Conservation (phyloP, 1,284 basidiomycete species). For the Spongispora temasekensis region DNA sequence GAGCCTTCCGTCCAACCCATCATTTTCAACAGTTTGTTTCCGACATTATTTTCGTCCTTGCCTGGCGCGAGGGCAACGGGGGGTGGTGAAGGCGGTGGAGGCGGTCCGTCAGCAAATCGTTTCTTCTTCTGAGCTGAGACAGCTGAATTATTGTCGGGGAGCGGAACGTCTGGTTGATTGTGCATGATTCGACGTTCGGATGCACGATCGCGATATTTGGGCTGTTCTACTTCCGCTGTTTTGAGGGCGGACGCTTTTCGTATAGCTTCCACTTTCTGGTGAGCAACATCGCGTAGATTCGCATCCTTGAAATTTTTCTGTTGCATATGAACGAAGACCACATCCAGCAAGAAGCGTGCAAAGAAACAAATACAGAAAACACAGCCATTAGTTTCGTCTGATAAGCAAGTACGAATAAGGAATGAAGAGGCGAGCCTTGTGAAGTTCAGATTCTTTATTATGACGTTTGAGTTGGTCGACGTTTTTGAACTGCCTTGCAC, state of each 20-base stretch:
- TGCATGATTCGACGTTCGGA: constrained; percentile 85
- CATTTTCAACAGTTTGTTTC: constrained; percentile 89
- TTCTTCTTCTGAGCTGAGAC: constrained; percentile 43
- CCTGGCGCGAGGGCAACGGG: constrained; percentile 64
- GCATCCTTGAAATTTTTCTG: constrained; percentile 83
- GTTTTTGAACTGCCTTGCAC: constrained; percentile 89
- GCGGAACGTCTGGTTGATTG: constrained; percentile 84
- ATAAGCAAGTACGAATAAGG: constrained; percentile 34
- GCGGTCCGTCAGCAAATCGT: constrained; percentile 62
- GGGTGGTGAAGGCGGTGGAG: constrained; percentile 61
- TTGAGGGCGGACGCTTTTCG: constrained; percentile 38
- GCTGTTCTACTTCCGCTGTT: constrained; percentile 42
- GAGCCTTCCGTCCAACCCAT: constrained; percentile 94
- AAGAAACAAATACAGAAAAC: background rate
- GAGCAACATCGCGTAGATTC: constrained; percentile 69
- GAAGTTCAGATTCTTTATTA: constrained; percentile 87
- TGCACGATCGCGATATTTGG: constrained; percentile 91
- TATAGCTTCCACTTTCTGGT: constrained; percentile 61
- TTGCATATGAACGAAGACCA: constrained; percentile 24
- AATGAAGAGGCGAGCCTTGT: constrained; percentile 69
- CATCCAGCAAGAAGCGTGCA: constrained; percentile 18
- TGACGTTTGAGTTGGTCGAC: constrained; percentile 83
- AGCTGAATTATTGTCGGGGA: constrained; percentile 48
- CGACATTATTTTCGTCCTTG: constrained; percentile 79
- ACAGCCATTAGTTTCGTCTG: constrained; percentile 33